Conservation (phyloP, 2,329 filamentous ascomycete species). For the Ophiostoma triangulosporum region DNA sequence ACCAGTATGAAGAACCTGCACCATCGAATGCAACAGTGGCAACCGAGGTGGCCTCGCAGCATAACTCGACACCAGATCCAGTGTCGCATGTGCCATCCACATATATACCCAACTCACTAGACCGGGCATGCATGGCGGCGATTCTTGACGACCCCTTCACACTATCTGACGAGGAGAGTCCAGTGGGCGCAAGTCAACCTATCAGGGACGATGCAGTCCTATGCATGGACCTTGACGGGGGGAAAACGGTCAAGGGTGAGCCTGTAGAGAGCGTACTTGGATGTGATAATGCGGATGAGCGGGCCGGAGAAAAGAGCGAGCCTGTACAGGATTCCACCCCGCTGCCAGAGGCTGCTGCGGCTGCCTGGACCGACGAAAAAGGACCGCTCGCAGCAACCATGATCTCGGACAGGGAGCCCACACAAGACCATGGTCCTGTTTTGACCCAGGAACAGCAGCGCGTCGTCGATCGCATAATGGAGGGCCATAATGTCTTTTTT, state of each 20-base stretch:
- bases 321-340: no score
- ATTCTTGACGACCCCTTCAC: background rate
- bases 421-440: background rate
- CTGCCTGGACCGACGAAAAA: no score
- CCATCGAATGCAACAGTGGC: background rate
- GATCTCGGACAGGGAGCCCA: background rate
- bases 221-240: no score
- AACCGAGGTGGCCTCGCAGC: background rate
- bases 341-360: no score
- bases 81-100: background rate
- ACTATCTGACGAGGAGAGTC: background rate
- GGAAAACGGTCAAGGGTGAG: no score
- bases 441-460: conserved; percentile 33
- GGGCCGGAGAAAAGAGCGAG: no score
- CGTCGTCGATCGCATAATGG: conserved; percentile 36
- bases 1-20: background rate
- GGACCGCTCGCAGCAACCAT: background rate
- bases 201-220: no score
- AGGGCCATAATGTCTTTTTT: conserved; percentile 46
- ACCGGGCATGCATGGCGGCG: background rate
- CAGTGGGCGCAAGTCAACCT: no score
- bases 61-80: background rate
- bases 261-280: no score
- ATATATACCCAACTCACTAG: background rate
- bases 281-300: no score